Evolutionary conservation across 331 rosid species (phyloP).

Genomic region (Malus hybrid): DNA sequence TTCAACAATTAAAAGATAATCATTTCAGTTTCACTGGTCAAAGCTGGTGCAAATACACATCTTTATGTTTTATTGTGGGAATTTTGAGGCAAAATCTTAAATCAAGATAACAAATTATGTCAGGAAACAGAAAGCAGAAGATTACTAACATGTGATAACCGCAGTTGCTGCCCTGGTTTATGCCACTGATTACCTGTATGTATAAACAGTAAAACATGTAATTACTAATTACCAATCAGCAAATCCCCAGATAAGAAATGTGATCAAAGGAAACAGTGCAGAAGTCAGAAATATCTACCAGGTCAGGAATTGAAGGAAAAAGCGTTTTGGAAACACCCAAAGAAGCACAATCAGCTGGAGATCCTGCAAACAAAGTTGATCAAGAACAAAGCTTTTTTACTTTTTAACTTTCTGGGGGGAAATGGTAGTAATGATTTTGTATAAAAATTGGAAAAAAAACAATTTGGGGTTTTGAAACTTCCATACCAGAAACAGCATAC

Average conservation of each 20-base stretch:
- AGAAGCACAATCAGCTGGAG: constrained; percentile 85
- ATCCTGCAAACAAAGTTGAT: constrained; percentile 36
- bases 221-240: constrained; percentile 9
- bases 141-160: constrained; percentile 78
- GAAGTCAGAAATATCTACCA: constrained; percentile 30
- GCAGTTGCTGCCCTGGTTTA: constrained; percentile 90
- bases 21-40: background rate
- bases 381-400: background rate
- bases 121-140: background rate
- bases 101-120: background rate
- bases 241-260: background rate
- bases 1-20: background rate
- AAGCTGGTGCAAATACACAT: background rate
- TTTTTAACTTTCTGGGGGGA: background rate
- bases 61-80: background rate
- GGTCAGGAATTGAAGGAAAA: constrained; percentile 58
- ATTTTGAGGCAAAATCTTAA: background rate
- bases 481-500: constrained; percentile 61
- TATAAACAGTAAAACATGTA: background rate
- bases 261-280: background rate
- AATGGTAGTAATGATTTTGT: background rate
- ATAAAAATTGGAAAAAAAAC: background rate
- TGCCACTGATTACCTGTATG: constrained; percentile 87
- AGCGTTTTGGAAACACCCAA: constrained; percentile 61
- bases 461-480: background rate